Evolutionary conservation across 2,329 filamentous ascomycete genomes (phyloP).

Genomic region (Sarocladium oryzae): DNA sequence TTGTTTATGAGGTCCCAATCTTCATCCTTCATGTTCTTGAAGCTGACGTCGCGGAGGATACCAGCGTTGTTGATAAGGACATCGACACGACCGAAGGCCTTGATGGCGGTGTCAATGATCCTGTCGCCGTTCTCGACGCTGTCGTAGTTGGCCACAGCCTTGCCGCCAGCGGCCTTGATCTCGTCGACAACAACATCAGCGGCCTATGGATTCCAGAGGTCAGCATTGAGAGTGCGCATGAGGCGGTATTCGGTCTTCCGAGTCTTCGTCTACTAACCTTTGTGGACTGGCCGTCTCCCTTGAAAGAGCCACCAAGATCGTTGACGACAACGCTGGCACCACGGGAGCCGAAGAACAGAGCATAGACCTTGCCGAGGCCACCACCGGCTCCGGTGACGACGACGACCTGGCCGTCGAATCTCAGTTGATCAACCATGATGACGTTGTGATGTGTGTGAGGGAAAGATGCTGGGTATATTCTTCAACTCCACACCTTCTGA

Average conservation of each 20-base stretch:
- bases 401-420: slow-evolving; percentile 79
- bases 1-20: slow-evolving; percentile 95
- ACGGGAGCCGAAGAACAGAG: slow-evolving; percentile 83
- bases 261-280: slow-evolving; percentile 58
- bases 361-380: slow-evolving; percentile 74
- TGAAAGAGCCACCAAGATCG: slow-evolving; percentile 87
- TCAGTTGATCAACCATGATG: slow-evolving; percentile 60
- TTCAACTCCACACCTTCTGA: not conserved
- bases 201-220: slow-evolving; percentile 42
- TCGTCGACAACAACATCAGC: slow-evolving; percentile 78
- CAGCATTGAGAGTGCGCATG: not conserved
- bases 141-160: slow-evolving; percentile 97
- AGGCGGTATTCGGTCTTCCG: too few relatives aligned
- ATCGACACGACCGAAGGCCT: slow-evolving; percentile 80
- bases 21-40: slow-evolving; percentile 96
- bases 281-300: slow-evolving; percentile 80
- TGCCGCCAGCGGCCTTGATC: slow-evolving; percentile 82
- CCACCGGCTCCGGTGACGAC: slow-evolving; percentile 78
- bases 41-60: slow-evolving; percentile 89
- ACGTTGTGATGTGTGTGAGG: slow-evolving; percentile 13
- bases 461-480: not conserved
- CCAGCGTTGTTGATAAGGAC: slow-evolving; percentile 97
- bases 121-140: slow-evolving; percentile 86
- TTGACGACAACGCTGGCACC: slow-evolving; percentile 96
- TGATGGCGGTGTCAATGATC: slow-evolving; percentile 86